Base-by-base conservation (phyloP, 805 yeast species). In the Blastobotrys peoriensis region DNA sequence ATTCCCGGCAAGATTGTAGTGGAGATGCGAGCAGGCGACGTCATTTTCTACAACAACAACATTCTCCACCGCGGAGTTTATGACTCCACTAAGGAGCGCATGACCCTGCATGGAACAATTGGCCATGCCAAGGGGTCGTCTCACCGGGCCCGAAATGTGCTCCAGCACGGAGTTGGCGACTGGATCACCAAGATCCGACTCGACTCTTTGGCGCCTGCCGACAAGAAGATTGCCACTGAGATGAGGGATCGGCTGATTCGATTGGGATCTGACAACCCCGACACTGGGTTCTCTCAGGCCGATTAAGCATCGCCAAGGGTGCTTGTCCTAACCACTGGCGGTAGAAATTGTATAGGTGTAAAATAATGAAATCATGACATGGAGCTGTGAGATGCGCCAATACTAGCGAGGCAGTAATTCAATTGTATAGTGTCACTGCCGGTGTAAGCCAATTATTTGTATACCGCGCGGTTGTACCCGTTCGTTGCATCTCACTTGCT, bases 51-150 rank as follows among this genome's bases (percentile, higher is more conserved):
- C 61, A 72, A 74, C 55, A 67, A 65, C 50, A 73, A 74, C 50
- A 73, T 74, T 40, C 63, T 74, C 38, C 79, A 74, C 57, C 58
- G 79, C 13, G 79, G 70, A 0, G 57, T 63, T 30, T 74, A 74
- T 51, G 59, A 62, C 5, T 57, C 73, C 25, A 56, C 60, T 22
- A 56, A 61, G 27, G 63, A 61, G 43, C 59, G 79, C 40, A 60
- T 72, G 43, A 74, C 78, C 0, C 55, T 74, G 20, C 79, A 74
- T 54, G 79, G 78, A 0, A 68, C 75, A 2, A 72, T 73, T 48
- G 79, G 79, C 3, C 72, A 70, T 49, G 61, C 48, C 18, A 61
- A 64, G 30, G 78, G 77, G 4, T 59, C 61, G 43, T 51, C 62
- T 10, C 23, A 27, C n/a, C 60, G 78, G 46, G 77, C 78, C 3